Percentiles rank a stretch among this genome's conserved stretches.
Evolutionary conservation across 208 protist genomes (phyloP).

Genomic region (Blechomonas ayalai): DNA sequence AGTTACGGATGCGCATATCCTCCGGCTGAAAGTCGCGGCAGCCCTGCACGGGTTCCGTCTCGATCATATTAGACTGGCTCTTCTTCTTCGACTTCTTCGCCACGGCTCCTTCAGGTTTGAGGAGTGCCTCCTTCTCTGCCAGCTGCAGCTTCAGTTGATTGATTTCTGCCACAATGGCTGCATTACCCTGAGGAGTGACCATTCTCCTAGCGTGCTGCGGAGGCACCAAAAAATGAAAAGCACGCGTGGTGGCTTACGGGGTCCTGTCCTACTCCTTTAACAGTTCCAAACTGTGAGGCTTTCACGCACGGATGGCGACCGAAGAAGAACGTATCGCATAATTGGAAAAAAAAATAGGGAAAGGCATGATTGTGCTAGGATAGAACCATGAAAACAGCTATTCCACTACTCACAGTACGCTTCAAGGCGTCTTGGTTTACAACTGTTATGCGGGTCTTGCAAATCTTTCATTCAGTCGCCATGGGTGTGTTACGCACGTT

Average conservation of each 20-base stretch:
- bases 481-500: too few species aligned
- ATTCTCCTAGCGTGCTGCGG: constrained; percentile 9
- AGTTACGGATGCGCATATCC: constrained; percentile 88
- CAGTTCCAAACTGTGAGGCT: not conserved
- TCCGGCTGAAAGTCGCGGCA: constrained; percentile 94
- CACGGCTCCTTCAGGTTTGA: constrained; percentile 22
- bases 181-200: constrained; percentile 3
- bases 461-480: not conserved
- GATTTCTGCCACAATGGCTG: constrained; percentile 57
- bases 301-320: not conserved
- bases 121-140: constrained; percentile 26
- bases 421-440: not conserved
- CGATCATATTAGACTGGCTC: constrained; percentile 80
- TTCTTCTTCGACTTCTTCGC: constrained; percentile 88
- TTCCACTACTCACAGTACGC: not conserved
- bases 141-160: constrained; percentile 42
- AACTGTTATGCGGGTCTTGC: not conserved
- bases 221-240: constrained; percentile 5
- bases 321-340: not conserved
- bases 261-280: constrained; percentile 4
- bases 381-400: constrained; percentile 1
- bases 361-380: constrained; percentile 1
- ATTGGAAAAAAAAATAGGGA: constrained; percentile 1
- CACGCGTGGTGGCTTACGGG: constrained; percentile 8
- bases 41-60: constrained; percentile 89